Evolutionary conservation across 768 basidiomycete species (phyloP), one percentile per base, ranked within the genome.

Genomic region (Fibroporia radiculosa): DNA sequence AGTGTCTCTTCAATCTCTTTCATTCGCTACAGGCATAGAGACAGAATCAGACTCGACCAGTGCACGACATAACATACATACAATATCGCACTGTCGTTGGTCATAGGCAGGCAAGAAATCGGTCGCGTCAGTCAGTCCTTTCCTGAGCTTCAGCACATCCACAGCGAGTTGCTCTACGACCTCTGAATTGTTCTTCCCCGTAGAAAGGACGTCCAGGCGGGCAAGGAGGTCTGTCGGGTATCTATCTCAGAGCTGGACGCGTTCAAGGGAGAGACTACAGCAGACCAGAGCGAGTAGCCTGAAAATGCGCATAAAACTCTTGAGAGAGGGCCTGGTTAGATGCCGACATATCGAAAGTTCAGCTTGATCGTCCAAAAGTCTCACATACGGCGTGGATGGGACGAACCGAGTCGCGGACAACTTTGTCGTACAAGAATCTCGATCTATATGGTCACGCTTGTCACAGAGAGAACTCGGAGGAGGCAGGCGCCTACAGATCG

Each of bases 71-170:
- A 40, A 18, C 20, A 39, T 25, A 41, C 44, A 6, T 26, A 45
- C 44, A 54, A 67, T 63, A 59, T 84, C 82, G 56, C 73, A 83
- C 55, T 80, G 80, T 43, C 80, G 72, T 56, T 84, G 86, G 60
- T 88, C 84, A 56, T 86, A 87, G 29, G 72, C 67, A 3, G 86
- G 82, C 35, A 91, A 64, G 46, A 72, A 77, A 6, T 73, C 72
- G 7, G 75, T 77, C 4, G 81, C 84, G 57, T 80, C 82, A 5
- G 71, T 66, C 14, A 90, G 69, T 19, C 67, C 68, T 54, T 81
- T 89, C 34, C 76, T 68, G 34, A 87, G 60, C 48, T 73, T 76
- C 3, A 79, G 73, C 16, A 82, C 60, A 32, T 76, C 74, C 7
- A 66, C 48, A 3, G 77, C 64, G 6, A 84, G 50, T 14, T 59